These are phyloP conservation scores for Durio zibethinus DNA, from an alignment of 345 rosid species.

Conservation along the genomic window DNA sequence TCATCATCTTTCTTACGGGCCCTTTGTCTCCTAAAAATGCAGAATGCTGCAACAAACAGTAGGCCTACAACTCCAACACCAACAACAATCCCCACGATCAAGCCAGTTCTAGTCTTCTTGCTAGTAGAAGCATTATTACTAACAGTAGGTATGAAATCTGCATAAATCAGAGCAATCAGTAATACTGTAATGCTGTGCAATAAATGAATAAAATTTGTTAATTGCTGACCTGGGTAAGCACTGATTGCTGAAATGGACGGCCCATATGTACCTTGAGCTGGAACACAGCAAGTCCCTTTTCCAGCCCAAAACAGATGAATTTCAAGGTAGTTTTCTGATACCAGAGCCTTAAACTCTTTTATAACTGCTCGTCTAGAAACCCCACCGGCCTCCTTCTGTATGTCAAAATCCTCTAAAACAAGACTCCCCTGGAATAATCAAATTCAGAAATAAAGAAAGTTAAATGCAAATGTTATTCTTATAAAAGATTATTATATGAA, in stretches of 20 bases:
- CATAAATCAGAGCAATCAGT: slow-evolving; percentile 18
- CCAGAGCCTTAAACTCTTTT: slow-evolving; percentile 21
- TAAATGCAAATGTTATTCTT: neutral
- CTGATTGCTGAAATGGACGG: slow-evolving; percentile 53
- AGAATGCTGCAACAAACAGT: slow-evolving; percentile 28
- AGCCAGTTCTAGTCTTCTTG: slow-evolving; percentile 37
- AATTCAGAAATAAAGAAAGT: neutral
- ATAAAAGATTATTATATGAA: neutral
- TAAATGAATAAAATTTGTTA: neutral
- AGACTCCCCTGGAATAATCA: slow-evolving; percentile 42
- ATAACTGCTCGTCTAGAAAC: slow-evolving; percentile 24
- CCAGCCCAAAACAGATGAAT: slow-evolving; percentile 50
- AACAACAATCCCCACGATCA: slow-evolving; percentile 52
- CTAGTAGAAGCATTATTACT: slow-evolving; percentile 41
- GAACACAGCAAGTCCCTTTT: slow-evolving; percentile 39
- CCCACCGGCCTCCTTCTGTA: slow-evolving; percentile 34
- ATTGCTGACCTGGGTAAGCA: slow-evolving; percentile 48
- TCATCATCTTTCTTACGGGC: slow-evolving; percentile 39
- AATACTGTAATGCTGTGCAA: neutral
- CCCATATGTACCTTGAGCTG: slow-evolving; percentile 35
- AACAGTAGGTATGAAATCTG: slow-evolving; percentile 71
- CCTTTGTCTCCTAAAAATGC: slow-evolving; percentile 38
- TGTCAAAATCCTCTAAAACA: slow-evolving; percentile 48
- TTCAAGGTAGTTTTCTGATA: slow-evolving; percentile 36
- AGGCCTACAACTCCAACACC: slow-evolving; percentile 43